Base-by-base conservation (phyloP, 495 filamentous ascomycete genomes). In the Lentithecium fluviatile region DNA sequence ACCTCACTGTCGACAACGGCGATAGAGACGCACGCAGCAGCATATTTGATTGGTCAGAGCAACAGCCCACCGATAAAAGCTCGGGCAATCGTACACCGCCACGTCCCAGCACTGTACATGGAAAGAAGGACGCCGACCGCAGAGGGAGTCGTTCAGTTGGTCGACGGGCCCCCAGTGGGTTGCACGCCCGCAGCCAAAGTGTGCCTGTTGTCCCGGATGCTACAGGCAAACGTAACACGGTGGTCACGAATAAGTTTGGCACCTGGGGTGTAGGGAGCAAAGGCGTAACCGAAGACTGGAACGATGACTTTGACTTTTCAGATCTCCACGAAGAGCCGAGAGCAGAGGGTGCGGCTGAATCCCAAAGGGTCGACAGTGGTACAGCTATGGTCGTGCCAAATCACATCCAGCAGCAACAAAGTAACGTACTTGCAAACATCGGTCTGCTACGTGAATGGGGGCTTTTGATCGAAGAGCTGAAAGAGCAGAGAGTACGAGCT, bases 171-270 rank as follows among this genome's bases (percentile, higher is more conserved):
- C 87, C 90, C 32, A 88, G 79, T 62, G 83, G 86, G 1, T 76
- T 90, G 21, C 94, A 97, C 71, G 79, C 95, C 45, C 85, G 94
- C 47, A 97, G 94, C 69, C 91, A 96, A 69, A 98, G 94, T 72
- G 91, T 98, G n/a, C 94, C 94, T 0, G 82, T 94, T 15, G 85
- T 88, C 2, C 83, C 84, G 38, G 90, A 94, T 17, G 60, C 74
- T 58, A 74, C 77, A 64, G 84, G 85, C 13, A 77, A 80, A 81
- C 75, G 71, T 75, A 74, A 70, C 79, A 79, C 81, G 77, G 73
- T 76, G 72, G 52, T 73, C 43, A 83, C 84, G 19, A 84, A 86
- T 21, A 95, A 95, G 65, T 94, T 92, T 67, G 89, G 91, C 45
- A 91, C 91, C 1, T 95, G 91, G 90, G 89, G 88, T 1, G 72